Evolutionary conservation across 805 yeast species (phyloP).

Genomic region (Metschnikowia chrysomelidarum): DNA sequence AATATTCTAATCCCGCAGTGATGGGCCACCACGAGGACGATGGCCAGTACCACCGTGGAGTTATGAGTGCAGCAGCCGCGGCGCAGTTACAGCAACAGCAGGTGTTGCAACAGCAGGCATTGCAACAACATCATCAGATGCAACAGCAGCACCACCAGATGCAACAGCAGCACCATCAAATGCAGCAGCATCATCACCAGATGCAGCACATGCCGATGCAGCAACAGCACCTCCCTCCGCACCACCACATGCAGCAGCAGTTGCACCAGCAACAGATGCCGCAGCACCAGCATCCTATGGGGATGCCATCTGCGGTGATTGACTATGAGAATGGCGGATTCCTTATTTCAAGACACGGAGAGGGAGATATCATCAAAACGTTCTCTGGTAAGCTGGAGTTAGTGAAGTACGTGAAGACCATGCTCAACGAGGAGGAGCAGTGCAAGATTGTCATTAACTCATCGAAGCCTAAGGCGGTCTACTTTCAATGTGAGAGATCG

Average conservation of each 20-base stretch:
- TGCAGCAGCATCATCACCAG: slow-evolving; percentile 13
- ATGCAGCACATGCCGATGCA: slow-evolving; percentile 20
- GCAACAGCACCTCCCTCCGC: slow-evolving; percentile 18
- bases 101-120: slow-evolving; percentile 18
- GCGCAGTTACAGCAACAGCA: slow-evolving; percentile 20
- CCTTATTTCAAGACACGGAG: slow-evolving; percentile 21
- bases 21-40: slow-evolving; percentile 23
- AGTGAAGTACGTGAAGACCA: slow-evolving; percentile 36
- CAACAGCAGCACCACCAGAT: slow-evolving; percentile 19
- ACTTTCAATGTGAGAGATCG: slow-evolving; percentile 46
- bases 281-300: slow-evolving; percentile 20
- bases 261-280: slow-evolving; percentile 22
- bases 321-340: slow-evolving; percentile 23
- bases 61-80: slow-evolving; percentile 19
- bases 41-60: slow-evolving; percentile 18
- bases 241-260: slow-evolving; percentile 21
- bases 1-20: slow-evolving; percentile 20
- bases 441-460: slow-evolving; percentile 47
- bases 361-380: slow-evolving; percentile 24
- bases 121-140: slow-evolving; percentile 19
- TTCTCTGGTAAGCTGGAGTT: slow-evolving; percentile 21
- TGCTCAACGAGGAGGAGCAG: slow-evolving; percentile 33
- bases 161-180: slow-evolving; percentile 18
- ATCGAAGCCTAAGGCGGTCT: slow-evolving; percentile 47
- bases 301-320: slow-evolving; percentile 19